Evolutionary conservation across 2,329 filamentous ascomycete genomes (phyloP).

Genomic region (Orbilia oligospora): DNA sequence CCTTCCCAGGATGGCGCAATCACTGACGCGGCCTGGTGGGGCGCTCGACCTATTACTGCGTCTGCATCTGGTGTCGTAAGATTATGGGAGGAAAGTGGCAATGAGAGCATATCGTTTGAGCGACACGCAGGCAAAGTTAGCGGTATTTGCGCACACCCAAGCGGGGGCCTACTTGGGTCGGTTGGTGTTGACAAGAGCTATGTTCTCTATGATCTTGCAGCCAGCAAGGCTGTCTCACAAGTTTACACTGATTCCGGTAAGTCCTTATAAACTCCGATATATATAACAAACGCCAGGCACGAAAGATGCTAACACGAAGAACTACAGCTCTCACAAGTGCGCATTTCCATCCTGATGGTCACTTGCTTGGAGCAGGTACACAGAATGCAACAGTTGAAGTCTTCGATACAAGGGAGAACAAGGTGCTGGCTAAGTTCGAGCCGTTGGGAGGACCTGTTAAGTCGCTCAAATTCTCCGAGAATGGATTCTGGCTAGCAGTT

Average conservation of each 20-base stretch:
- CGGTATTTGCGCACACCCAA: conserved; percentile 84
- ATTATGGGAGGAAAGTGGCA: conserved; percentile 79
- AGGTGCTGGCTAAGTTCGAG: conserved; percentile 81
- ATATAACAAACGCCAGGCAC: background rate
- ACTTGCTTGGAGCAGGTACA: conserved; percentile 89
- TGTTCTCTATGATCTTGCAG: conserved; percentile 84
- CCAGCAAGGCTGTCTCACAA: conserved; percentile 79
- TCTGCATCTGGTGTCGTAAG: conserved; percentile 84
- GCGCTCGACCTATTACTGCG: conserved; percentile 78
- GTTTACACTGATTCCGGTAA: conserved; percentile 84
- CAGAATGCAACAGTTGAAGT: conserved; percentile 85
- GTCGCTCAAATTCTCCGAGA: conserved; percentile 89
- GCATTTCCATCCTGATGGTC: conserved; percentile 96
- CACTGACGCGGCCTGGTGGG: conserved; percentile 77
- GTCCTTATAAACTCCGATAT: conserved; percentile 66
- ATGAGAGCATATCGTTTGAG: conserved; percentile 78
- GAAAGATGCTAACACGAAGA: conserved; percentile 41
- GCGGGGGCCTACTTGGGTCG: conserved; percentile 85
- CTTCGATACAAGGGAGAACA: conserved; percentile 86
- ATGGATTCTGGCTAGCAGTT: conserved; percentile 94
- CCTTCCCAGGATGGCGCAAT: conserved; percentile 77
- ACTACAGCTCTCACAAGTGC: conserved; percentile 73
- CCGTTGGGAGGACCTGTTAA: conserved; percentile 78
- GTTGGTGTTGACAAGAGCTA: conserved; percentile 94
- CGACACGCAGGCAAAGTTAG: conserved; percentile 87